Evolutionary conservation across 805 yeast species (phyloP).

Genomic region (Kodamaea hsintzibuensis): DNA sequence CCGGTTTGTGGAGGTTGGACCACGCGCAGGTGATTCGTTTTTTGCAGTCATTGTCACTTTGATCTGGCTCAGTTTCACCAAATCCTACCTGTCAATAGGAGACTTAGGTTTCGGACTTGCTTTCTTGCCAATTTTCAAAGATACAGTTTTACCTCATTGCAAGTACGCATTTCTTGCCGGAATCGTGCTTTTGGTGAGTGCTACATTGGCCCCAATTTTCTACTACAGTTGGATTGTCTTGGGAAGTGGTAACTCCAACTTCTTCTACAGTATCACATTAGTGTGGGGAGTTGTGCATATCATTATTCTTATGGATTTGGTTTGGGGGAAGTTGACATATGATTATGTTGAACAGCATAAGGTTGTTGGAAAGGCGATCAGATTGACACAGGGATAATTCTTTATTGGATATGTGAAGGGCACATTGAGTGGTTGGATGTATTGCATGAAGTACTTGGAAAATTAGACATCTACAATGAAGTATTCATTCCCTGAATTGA

Average conservation of each 20-base stretch:
- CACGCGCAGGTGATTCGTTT: slow-evolving; percentile 49
- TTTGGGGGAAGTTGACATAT: slow-evolving; percentile 73
- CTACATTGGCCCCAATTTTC: slow-evolving; percentile 80
- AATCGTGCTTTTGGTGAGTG: slow-evolving; percentile 49
- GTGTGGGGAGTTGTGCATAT: slow-evolving; percentile 73
- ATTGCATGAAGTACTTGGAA: too few relatives aligned
- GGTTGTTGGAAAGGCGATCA: slow-evolving; percentile 36
- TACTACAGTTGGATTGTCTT: slow-evolving; percentile 92
- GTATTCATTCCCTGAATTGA: neutral
- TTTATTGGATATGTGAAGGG: too few relatives aligned
- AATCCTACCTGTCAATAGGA: slow-evolving; percentile 82
- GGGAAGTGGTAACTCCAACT: slow-evolving; percentile 95
- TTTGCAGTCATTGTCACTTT: slow-evolving; percentile 49
- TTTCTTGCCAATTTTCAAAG: slow-evolving; percentile 43
- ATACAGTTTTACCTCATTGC: slow-evolving; percentile 47
- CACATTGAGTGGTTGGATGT: too few relatives aligned
- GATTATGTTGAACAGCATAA: slow-evolving; percentile 53
- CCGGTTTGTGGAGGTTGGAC: slow-evolving; percentile 47
- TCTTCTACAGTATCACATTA: slow-evolving; percentile 91
- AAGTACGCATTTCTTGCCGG: slow-evolving; percentile 47
- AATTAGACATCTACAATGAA: neutral
- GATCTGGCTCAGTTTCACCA: slow-evolving; percentile 59
- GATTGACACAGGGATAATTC: slow-evolving; percentile 49
- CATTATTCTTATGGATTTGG: slow-evolving; percentile 67
- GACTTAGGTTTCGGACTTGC: slow-evolving; percentile 57